These are phyloP conservation scores for Kluyveromyces lactis DNA, from an alignment of 805 yeast genomes.

Conservation along the genomic window DNA sequence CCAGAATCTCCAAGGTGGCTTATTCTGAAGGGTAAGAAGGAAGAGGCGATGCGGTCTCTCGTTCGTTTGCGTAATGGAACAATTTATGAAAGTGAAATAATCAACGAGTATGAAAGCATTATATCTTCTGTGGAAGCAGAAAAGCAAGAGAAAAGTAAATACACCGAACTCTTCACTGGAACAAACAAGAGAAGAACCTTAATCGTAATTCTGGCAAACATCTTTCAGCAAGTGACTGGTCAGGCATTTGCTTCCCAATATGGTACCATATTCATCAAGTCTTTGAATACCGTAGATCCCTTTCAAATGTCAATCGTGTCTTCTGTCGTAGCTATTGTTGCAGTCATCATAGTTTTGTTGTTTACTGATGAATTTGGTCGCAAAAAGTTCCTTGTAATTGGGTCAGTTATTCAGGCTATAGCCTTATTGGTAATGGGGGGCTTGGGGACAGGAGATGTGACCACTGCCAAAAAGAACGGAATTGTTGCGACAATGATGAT, in stretches of 20 bases:
- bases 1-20: constrained; percentile 72
- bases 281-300: constrained; percentile 5
- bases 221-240: constrained; percentile 7
- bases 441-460: neutral
- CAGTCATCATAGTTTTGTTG: constrained; percentile 1
- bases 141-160: neutral
- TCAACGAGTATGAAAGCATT: constrained; percentile 3
- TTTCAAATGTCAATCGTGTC: constrained; percentile 5
- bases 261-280: constrained; percentile 6
- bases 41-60: constrained; percentile 45
- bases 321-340: constrained; percentile 5
- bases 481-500: constrained; percentile 6
- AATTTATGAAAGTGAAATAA: constrained; percentile 2
- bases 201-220: constrained; percentile 4
- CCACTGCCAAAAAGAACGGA: constrained; percentile 3
- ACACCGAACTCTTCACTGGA: constrained; percentile 3
- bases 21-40: constrained; percentile 42
- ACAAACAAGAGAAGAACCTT: constrained; percentile 3
- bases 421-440: constrained; percentile 6
- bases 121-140: constrained; percentile 1
- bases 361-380: constrained; percentile 4
- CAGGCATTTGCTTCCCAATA: constrained; percentile 7
- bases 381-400: constrained; percentile 3
- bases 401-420: neutral
- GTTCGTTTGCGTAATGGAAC: constrained; percentile 32